Base-by-base conservation (phyloP, 257 asterid species). In the Solanum clarkiae region DNA sequence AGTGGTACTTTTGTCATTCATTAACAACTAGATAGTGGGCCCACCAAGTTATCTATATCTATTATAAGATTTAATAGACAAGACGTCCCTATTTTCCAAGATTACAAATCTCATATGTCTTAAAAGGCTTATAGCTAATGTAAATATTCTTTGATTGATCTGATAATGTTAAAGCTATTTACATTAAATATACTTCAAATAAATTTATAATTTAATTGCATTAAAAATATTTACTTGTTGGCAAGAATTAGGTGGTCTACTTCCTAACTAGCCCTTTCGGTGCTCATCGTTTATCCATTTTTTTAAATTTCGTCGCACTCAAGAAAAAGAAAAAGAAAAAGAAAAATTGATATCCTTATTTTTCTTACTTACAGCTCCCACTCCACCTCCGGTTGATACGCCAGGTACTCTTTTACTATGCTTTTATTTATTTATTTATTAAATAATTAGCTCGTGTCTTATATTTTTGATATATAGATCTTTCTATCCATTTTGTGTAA, bases 311-410 rank as follows among this genome's bases (percentile, higher is more conserved):
- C 13, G 53, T 62, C 69, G 10, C 32, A n/a, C 16, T 62, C 4
- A 10, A 55, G 29, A 32, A 32, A 32, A 32, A 32, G 36, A 32
- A 32, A 32, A 32, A 32, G 36, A 32, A 32, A 32, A 63, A 15
- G 15, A 26, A 11, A 65, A 65, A 65, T 29, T 65, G n/a, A 65
- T 18, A 40, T 0, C 3, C 2, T 24, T 22, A 49, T 24, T 75
- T 75, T 75, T 12, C 8, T 47, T 3, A 70, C 55, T 51, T 80
- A 57, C 88, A 90, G 92, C 92, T 53, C 53, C 90, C 20, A 86
- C 32, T 51, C 80, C 88, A 9, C 85, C 89, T 20, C 7, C 49
- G 29, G 87, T 89, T 26, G 89, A 87, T 86, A 60, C 82, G 13
- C 90, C 92, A 85, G 87, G 89, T 88, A 77, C 57, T 24, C 14